A percentile compares a stretch with the other conserved stretches of the same genome.
These are phyloP conservation scores for Calonectria hongkongensis DNA, from an alignment of 2,329 filamentous ascomycete species.

Conservation along the genomic window DNA sequence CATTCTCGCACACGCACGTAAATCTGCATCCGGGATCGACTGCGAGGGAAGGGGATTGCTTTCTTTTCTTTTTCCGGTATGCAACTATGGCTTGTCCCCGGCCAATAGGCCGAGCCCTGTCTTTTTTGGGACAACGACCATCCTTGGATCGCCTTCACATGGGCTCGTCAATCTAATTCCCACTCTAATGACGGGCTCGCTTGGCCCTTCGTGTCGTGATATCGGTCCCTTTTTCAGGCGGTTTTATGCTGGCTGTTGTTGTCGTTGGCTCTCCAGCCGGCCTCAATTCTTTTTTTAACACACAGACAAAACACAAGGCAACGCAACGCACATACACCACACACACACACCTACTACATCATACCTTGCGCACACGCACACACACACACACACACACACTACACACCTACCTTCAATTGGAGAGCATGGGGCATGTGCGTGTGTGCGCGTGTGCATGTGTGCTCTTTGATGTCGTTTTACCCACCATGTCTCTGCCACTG, in stretches of 20 bases:
- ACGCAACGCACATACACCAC: constrained; percentile 32
- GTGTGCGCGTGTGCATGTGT: constrained; percentile 48
- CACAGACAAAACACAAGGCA: constrained; percentile 35
- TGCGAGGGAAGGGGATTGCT: constrained; percentile 12
- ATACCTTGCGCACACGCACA: constrained; percentile 28
- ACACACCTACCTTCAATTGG: constrained; percentile 15
- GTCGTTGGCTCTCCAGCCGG: neutral
- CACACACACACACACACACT: constrained; percentile 41
- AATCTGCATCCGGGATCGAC: constrained; percentile 18
- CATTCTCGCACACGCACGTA: constrained; percentile 3
- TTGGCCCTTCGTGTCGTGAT: constrained; percentile 22
- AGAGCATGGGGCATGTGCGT: constrained; percentile 37
- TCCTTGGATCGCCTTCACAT: constrained; percentile 14
- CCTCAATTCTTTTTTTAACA: constrained; percentile 27
- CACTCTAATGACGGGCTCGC: constrained; percentile 2
- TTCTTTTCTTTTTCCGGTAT: constrained; percentile 10
- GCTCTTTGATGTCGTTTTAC: constrained; percentile 53
- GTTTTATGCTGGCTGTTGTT: neutral
- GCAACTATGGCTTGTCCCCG: neutral
- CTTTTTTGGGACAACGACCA: constrained; percentile 23
- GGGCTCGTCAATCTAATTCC: constrained; percentile 14
- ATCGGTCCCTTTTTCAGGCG: constrained; percentile 4
- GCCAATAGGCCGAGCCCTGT: constrained; percentile 15
- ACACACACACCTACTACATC: constrained; percentile 31
- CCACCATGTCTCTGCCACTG: constrained; percentile 53